phyloP scores from a whole-genome alignment of 805 yeast genomes.

The Tetrapisispora nanseiensis region DNA sequence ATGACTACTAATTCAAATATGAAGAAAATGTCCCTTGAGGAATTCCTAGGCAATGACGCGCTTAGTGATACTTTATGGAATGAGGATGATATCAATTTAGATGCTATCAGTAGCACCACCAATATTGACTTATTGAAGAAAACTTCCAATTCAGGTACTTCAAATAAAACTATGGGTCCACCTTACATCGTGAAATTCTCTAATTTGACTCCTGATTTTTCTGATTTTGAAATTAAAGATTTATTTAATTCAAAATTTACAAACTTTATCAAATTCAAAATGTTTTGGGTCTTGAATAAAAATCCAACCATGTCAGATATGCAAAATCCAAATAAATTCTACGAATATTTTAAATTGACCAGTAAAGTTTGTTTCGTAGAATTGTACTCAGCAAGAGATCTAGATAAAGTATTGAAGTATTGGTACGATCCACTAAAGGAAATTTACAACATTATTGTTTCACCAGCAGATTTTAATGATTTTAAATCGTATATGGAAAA shows the following conservation, averaged over 20 bases:
- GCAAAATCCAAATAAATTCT: slow-evolving; percentile 39
- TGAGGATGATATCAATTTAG: slow-evolving; percentile 28
- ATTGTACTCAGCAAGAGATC: slow-evolving; percentile 35
- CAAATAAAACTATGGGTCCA: slow-evolving; percentile 26
- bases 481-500: slow-evolving; percentile 30
- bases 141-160: background rate
- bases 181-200: slow-evolving; percentile 59
- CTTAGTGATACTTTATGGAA: slow-evolving; percentile 30
- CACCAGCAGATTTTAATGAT: slow-evolving; percentile 32
- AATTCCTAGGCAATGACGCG: slow-evolving; percentile 36
- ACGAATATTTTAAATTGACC: slow-evolving; percentile 52
- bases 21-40: slow-evolving; percentile 39
- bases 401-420: slow-evolving; percentile 26
- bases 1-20: background rate
- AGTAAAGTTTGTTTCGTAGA: slow-evolving; percentile 35
- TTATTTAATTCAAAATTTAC: slow-evolving; percentile 56
- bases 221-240: slow-evolving; percentile 42
- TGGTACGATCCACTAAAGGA: slow-evolving; percentile 30
- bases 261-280: slow-evolving; percentile 46
- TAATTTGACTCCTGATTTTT: slow-evolving; percentile 48
- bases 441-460: slow-evolving; percentile 28
- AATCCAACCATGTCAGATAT: slow-evolving; percentile 60
- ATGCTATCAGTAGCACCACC: slow-evolving; percentile 26
- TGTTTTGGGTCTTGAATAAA: slow-evolving; percentile 49
- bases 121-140: slow-evolving; percentile 22